A percentile compares a stretch with the other conserved stretches of the same genome.
Evolutionary conservation across 2,329 filamentous ascomycete species (phyloP).

Genomic region (Verticillium alfalfae): DNA sequence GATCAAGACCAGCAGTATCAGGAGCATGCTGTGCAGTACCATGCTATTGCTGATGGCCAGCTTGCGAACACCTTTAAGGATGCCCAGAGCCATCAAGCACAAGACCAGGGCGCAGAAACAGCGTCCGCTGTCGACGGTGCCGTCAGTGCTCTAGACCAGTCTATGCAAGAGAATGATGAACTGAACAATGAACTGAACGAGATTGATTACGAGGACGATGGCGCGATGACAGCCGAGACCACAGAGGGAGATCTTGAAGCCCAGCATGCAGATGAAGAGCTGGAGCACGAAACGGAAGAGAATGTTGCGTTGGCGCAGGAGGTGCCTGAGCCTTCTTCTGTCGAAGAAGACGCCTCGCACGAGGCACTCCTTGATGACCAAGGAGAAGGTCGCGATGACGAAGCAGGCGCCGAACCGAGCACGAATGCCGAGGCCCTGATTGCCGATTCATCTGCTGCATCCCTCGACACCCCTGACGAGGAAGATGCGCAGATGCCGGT

Average conservation of each 20-base stretch:
- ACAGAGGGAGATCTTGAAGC: neutral
- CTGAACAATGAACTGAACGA: constrained; percentile 17
- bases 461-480: constrained; percentile 5
- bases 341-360: neutral
- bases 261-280: neutral
- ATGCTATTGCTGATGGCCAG: neutral
- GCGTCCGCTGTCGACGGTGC: constrained; percentile 12
- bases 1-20: neutral
- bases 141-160: constrained; percentile 1
- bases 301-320: neutral
- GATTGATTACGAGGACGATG: constrained; percentile 20
- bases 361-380: constrained; percentile 3
- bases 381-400: constrained; percentile 1
- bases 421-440: constrained; percentile 7
- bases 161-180: constrained; percentile 5
- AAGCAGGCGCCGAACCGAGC: constrained; percentile 4
- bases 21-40: neutral
- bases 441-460: constrained; percentile 6
- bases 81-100: neutral
- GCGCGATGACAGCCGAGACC: neutral
- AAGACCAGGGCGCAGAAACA: neutral
- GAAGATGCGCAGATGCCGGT: constrained; percentile 20
- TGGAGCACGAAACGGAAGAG: neutral
- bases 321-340: neutral
- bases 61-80: neutral